Base-by-base conservation (phyloP, 2,329 filamentous ascomycete species). In the Talaromyces islandicus region DNA sequence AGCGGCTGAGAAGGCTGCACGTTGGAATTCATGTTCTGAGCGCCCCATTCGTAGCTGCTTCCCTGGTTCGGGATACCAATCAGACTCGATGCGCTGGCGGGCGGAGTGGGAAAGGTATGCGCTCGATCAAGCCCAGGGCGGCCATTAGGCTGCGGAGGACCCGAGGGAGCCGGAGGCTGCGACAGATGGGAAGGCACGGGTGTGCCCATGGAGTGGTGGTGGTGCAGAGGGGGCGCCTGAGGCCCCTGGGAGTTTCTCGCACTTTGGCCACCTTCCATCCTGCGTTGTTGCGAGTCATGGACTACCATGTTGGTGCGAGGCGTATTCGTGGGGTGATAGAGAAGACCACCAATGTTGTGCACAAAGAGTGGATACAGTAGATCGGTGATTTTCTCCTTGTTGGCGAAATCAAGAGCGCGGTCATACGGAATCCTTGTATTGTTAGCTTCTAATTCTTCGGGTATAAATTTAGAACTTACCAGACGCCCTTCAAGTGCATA, bases 331-430 rank as follows among this genome's bases (percentile, higher is more conserved):
- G 94, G 93, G 73, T 97, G 93, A 75, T 97, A 97, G 55, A 97
- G 84, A 65, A 97, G 82, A 60, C 91, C 89, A 62, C 91, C 91
- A 72, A 97, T 97, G 77, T 97, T 96, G 77, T 97, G 92, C 43
- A 97, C 94, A 73, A 99, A 99, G 54, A 99, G 81, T 57, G 94
- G 94, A 75, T 97, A 99, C 58, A 97, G 80, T 54, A 92, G 80
- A 77, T 97, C 93, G 0, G 94, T 97, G 65, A 97, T 99, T 79
- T 97, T 97, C 77, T 99, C 94, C 83, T 97, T 97, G 80, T 99
- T 99, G 65, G 94, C 94, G 73, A 99, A 97, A 69, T 97, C 94
- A 58, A 99, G 80, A n/a, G 94, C 94, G 66, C 94, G 88, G 68
- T 97, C 94, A 69, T 96, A 97, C 1, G 94, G 94, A 70, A 99